These are phyloP conservation scores for Themeda triandra DNA, from an alignment of 176 grass and related monocot species.

Conservation along the genomic window DNA sequence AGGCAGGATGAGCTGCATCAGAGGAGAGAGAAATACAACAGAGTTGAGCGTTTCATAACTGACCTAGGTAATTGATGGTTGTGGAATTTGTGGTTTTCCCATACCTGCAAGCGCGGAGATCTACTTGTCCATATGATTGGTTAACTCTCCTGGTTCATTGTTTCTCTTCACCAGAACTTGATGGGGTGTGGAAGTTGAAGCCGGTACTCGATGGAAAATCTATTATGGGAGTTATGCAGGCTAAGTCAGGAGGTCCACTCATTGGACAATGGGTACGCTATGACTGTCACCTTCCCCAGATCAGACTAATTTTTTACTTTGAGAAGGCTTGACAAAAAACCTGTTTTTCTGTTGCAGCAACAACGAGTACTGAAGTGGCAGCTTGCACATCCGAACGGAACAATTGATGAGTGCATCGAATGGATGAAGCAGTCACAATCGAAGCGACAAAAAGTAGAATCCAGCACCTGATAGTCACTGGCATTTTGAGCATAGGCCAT, in stretches of 20 bases:
- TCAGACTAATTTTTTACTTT: background rate
- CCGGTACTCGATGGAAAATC: slow-evolving; percentile 83
- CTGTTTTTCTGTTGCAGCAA: slow-evolving; percentile 55
- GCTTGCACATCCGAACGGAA: slow-evolving; percentile 73
- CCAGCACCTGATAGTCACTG: background rate
- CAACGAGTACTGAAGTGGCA: slow-evolving; percentile 83
- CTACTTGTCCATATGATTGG: background rate
- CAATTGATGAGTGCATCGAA: slow-evolving; percentile 66
- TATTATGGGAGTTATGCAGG: slow-evolving; percentile 78
- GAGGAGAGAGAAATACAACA: slow-evolving; percentile 57
- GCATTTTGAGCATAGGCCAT: background rate
- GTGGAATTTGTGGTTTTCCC: background rate
- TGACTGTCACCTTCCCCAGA: background rate
- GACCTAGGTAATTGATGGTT: slow-evolving; percentile 46
- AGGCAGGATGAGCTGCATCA: slow-evolving; percentile 34
- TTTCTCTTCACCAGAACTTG: slow-evolving; percentile 49
- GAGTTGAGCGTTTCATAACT: slow-evolving; percentile 46
- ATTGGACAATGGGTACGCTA: slow-evolving; percentile 75
- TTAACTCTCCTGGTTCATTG: background rate
- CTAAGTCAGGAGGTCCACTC: slow-evolving; percentile 81
- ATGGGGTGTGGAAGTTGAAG: slow-evolving; percentile 76
- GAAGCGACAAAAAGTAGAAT: slow-evolving; percentile 74
- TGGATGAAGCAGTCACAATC: slow-evolving; percentile 88
- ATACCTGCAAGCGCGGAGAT: background rate
- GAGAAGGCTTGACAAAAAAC: background rate